Evolutionary conservation across 352 stramenopile genomes (phyloP), one percentile per base, ranked within the genome.

Genomic region (Sclerospora graminicola): DNA sequence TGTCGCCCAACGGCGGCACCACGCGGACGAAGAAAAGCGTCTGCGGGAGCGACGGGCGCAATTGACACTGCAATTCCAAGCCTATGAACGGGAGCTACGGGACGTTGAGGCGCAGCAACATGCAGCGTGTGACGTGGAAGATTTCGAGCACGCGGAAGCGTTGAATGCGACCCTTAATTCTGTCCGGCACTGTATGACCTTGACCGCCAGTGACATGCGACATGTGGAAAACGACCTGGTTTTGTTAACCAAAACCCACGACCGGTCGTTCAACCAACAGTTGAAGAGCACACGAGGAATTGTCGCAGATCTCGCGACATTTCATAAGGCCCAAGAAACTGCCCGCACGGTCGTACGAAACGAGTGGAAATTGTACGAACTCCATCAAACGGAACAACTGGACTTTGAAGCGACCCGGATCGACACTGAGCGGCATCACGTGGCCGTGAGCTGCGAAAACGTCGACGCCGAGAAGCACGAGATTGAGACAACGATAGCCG

Each of bases 71-170:
- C 80, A 87, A 44, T 40, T 92, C n/a, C 78, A 62, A 20, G 75
- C 88, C 52, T 87, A 84, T 41, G 74, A 86, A 47, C 66, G 88
- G 33, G 80, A 92, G 52, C 52, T 92, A 21, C 66, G 63, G 9
- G 69, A 81, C 7, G 66, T 92, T n/a, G 80, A 92, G 48, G 77
- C 68, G 8, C 73, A 88, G 52, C 80, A 92, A 38, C 68, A 89
- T 13, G 77, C 84, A 34, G 77, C 80, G 1, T 77, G 69, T 29
- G 75, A 88, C 45, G 63, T 86, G 21, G 80, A 92, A 38, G 80
- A 92, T 60, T 92, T 92, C 39, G 80, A 92, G 35, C 82, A 81
- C 26, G 80, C 80, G 0, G 80, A 92, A 36, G 70, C 80, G 4
- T 54, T 92, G 5, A 89, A 92, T 49, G 56, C 68, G 9, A 84